Conservation (phyloP, 1,139 yeast genomes). For the Blastobotrys arbuscula region DNA sequence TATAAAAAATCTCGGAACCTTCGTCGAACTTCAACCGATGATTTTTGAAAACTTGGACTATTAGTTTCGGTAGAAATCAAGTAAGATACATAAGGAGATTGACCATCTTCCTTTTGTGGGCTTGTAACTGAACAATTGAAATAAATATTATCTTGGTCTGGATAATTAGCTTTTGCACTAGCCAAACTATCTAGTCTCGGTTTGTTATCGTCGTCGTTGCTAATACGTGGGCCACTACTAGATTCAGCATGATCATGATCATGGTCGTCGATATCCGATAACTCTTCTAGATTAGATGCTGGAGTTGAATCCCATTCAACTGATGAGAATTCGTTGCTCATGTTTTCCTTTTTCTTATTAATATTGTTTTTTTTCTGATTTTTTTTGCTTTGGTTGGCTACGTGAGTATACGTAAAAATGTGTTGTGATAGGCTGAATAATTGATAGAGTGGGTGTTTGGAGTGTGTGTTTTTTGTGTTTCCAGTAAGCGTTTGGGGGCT, state of each 20-base stretch:
- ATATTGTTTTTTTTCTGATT: neutral
- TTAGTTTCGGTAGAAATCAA: conserved; percentile 59
- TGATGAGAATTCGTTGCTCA: conserved; percentile 12
- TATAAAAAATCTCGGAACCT: conserved; percentile 80
- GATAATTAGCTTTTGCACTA: neutral
- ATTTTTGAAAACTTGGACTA: conserved; percentile 41
- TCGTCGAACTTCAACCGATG: conserved; percentile 56
- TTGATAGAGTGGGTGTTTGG: neutral
- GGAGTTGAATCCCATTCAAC: conserved; percentile 13
- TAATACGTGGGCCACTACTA: neutral
- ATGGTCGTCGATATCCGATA: neutral
- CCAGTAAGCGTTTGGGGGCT: neutral
- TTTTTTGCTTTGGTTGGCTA: neutral
- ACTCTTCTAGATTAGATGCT: neutral
- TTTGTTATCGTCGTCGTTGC: neutral
- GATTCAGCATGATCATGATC: neutral
- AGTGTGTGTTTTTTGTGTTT: neutral
- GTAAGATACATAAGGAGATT: conserved; percentile 77
- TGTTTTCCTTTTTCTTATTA: neutral
- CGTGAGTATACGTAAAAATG: neutral
- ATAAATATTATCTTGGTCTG: conserved; percentile 14
- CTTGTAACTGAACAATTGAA: conserved; percentile 45
- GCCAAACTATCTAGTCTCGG: neutral
- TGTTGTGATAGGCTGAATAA: neutral
- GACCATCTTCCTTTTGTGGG: conserved; percentile 78